Evolutionary conservation across 345 rosid species (phyloP).

Genomic region (Linum usitatissimum): DNA sequence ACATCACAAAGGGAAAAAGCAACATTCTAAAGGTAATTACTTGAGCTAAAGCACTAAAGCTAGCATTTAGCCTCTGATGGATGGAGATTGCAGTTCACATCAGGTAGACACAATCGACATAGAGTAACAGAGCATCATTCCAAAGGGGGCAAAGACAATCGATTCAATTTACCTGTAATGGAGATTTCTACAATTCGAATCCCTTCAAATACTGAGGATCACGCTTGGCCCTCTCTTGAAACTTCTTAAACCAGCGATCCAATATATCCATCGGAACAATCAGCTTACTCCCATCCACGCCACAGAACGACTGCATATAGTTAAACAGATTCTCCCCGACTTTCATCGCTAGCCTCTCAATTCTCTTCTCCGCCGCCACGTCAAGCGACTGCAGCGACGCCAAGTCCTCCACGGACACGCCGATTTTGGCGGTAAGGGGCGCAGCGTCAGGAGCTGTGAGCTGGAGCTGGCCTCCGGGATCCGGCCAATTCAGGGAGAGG

Average conservation of each 20-base stretch:
- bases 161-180: background rate
- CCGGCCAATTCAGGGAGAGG: conserved; percentile 79
- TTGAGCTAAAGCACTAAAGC: too few species aligned
- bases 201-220: conserved; percentile 76
- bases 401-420: conserved; percentile 70
- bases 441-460: conserved; percentile 50
- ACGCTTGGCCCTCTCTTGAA: conserved; percentile 81
- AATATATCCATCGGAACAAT: conserved; percentile 92
- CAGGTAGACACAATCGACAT: too few species aligned
- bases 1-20: too few species aligned
- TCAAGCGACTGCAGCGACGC: conserved; percentile 62
- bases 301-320: conserved; percentile 96
- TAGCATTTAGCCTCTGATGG: too few species aligned
- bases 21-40: too few species aligned
- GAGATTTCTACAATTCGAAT: conserved; percentile 41
- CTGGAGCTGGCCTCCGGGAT: conserved; percentile 57
- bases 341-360: conserved; percentile 82
- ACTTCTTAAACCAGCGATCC: conserved; percentile 96
- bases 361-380: conserved; percentile 53
- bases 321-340: conserved; percentile 93
- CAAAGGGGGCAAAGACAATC: too few species aligned
- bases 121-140: too few species aligned
- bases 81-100: too few species aligned
- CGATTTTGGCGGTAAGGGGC: conserved; percentile 68
- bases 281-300: conserved; percentile 71